Percentiles rank a stretch among this genome's conserved stretches.
Conservation (phyloP, 1,139 yeast species). For the Wickerhamomyces sp. region DNA sequence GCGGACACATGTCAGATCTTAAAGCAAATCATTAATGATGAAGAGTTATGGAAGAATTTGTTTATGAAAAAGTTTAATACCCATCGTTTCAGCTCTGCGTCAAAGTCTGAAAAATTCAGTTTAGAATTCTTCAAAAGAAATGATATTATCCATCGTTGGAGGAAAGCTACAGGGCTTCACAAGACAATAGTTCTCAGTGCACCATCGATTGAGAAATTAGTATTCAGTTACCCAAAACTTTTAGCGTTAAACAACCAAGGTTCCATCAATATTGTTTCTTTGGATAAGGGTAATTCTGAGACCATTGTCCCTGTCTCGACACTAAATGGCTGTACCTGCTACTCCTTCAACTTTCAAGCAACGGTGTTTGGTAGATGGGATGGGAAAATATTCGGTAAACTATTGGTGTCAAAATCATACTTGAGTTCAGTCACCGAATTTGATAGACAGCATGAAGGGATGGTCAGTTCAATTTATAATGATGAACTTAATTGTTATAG, state of each 20-base stretch:
- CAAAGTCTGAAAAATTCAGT: conserved; percentile 49
- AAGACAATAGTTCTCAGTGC: conserved; percentile 28
- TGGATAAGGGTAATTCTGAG: conserved; percentile 23
- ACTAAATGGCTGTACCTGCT: conserved; percentile 33
- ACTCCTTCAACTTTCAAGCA: conserved; percentile 29
- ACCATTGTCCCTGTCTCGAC: conserved; percentile 31
- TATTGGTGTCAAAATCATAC: conserved; percentile 32
- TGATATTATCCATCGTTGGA: conserved; percentile 44
- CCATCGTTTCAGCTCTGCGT: conserved; percentile 49
- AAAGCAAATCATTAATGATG: conserved; percentile 48
- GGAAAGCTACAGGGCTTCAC: conserved; percentile 37
- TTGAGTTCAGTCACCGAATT: conserved; percentile 33
- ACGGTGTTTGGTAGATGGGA: conserved; percentile 42
- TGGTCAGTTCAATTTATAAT: conserved; percentile 33
- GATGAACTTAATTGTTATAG: conserved; percentile 32
- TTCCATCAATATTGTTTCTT: conserved; percentile 27
- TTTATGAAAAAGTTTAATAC: conserved; percentile 44
- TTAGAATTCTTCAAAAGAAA: conserved; percentile 50
- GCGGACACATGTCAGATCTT: conserved; percentile 53
- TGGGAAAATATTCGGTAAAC: conserved; percentile 37
- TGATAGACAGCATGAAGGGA: conserved; percentile 26
- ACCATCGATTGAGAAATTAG: conserved; percentile 23
- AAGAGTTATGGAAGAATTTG: conserved; percentile 57
- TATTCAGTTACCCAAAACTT: conserved; percentile 30
- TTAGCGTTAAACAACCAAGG: conserved; percentile 33